Percentiles rank a stretch among this genome's conserved stretches.
Evolutionary conservation across 2,329 filamentous ascomycete genomes (phyloP).

Genomic region (Lachnellula hyalina): DNA sequence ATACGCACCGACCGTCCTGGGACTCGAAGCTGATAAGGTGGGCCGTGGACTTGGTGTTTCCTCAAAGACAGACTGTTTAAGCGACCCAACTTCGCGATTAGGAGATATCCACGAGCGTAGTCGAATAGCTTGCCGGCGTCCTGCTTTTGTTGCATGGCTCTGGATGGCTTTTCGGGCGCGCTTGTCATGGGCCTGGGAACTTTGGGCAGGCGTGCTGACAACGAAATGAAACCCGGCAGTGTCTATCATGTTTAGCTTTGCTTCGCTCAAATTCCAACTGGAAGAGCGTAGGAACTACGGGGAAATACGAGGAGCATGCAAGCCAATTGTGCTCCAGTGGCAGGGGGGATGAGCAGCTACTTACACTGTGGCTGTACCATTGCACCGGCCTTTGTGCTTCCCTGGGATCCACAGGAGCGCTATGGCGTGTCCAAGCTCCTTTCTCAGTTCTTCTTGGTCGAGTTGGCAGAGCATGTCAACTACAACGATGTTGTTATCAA

Average conservation of each 20-base stretch:
- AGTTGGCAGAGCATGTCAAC: slow-evolving; percentile 34
- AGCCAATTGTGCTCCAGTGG: background rate
- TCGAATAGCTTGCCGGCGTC: background rate
- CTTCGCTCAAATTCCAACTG: background rate
- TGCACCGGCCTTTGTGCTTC: background rate
- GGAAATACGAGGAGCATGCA: background rate
- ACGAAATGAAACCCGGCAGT: background rate
- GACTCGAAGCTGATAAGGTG: background rate
- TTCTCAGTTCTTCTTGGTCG: slow-evolving; percentile 33
- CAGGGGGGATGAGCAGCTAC: background rate
- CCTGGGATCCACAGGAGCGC: slow-evolving; percentile 21
- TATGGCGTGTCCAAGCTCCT: slow-evolving; percentile 33
- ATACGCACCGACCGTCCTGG: background rate
- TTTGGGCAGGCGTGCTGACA: background rate
- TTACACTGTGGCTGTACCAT: background rate
- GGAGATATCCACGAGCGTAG: background rate
- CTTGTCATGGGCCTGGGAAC: background rate
- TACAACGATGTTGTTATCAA: slow-evolving; percentile 34
- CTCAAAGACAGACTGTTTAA: background rate
- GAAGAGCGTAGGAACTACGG: background rate
- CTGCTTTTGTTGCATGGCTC: background rate
- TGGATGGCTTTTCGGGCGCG: background rate
- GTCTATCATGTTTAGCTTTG: background rate
- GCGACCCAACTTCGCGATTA: background rate
- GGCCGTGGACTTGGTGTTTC: background rate